phyloP scores from a whole-genome alignment of 352 stramenopile species.

The Peronospora tabacina region DNA sequence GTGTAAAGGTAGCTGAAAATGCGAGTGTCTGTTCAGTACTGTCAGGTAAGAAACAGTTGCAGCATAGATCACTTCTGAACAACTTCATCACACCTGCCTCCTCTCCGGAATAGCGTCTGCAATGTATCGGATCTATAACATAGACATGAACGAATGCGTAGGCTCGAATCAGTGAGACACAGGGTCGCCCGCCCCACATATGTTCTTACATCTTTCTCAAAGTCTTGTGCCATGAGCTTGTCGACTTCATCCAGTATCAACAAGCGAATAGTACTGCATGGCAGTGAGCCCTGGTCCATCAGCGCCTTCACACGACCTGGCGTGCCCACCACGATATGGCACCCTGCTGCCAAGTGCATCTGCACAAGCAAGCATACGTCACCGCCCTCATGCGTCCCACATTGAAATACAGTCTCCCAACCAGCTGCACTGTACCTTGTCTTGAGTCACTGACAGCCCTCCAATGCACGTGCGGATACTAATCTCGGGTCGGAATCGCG shows the following conservation, averaged over 20 bases:
- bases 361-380: conserved; percentile 7
- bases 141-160: not conserved
- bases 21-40: conserved; percentile 44
- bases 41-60: not conserved
- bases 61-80: not conserved
- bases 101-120: conserved; percentile 42
- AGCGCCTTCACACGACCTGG: conserved; percentile 65
- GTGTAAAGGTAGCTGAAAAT: conserved; percentile 74
- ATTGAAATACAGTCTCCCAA: not conserved
- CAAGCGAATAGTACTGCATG: conserved; percentile 42
- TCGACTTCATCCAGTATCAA: conserved; percentile 78
- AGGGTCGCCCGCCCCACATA: too few species aligned
- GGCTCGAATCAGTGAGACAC: not conserved
- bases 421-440: conserved; percentile 32
- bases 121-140: conserved; percentile 53
- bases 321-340: conserved; percentile 63
- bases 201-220: conserved; percentile 45
- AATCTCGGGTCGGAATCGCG: conserved; percentile 31
- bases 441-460: conserved; percentile 47
- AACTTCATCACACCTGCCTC: conserved; percentile 36
- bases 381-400: not conserved
- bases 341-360: conserved; percentile 36
- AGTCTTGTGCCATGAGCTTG: conserved; percentile 64
- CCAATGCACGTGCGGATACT: conserved; percentile 51
- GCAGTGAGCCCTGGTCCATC: conserved; percentile 46